Conservation (phyloP, 2,329 filamentous ascomycete genomes). For the Cladophialophora exuberans region DNA sequence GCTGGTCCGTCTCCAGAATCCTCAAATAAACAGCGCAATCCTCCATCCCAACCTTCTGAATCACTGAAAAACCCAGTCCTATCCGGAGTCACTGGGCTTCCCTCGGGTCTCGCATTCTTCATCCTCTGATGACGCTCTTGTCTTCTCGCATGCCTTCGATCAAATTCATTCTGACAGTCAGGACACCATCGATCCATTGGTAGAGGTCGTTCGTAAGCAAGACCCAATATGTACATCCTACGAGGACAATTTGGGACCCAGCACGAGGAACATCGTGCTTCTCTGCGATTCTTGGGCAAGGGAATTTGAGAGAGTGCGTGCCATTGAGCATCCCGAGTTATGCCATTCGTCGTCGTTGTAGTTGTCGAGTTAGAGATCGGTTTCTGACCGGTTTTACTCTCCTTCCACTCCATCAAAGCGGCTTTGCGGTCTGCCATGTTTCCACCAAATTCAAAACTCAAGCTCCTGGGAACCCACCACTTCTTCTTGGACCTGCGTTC, state of each 20-base stretch:
- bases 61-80: conserved; percentile 11
- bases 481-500: conserved; percentile 3
- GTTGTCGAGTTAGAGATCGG: background rate
- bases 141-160: conserved; percentile 14
- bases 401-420: conserved; percentile 25
- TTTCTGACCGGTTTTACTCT: conserved; percentile 10
- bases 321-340: conserved; percentile 10
- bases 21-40: too few species aligned
- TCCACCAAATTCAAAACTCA: conserved; percentile 9
- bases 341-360: background rate
- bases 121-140: conserved; percentile 7
- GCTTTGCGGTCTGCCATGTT: conserved; percentile 17
- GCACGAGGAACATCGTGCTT: conserved; percentile 21
- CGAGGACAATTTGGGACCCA: conserved; percentile 26
- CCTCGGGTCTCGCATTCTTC: background rate
- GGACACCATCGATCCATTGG: conserved; percentile 26
- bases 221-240: conserved; percentile 15
- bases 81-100: background rate
- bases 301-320: conserved; percentile 23
- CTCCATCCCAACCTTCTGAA: too few species aligned
- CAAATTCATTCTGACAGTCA: conserved; percentile 18
- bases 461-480: conserved; percentile 1
- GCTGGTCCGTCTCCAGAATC: too few species aligned
- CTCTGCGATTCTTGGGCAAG: conserved; percentile 18
- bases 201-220: conserved; percentile 22